Conservation (phyloP, 352 stramenopile species). For the Globisporangium viniferum region DNA sequence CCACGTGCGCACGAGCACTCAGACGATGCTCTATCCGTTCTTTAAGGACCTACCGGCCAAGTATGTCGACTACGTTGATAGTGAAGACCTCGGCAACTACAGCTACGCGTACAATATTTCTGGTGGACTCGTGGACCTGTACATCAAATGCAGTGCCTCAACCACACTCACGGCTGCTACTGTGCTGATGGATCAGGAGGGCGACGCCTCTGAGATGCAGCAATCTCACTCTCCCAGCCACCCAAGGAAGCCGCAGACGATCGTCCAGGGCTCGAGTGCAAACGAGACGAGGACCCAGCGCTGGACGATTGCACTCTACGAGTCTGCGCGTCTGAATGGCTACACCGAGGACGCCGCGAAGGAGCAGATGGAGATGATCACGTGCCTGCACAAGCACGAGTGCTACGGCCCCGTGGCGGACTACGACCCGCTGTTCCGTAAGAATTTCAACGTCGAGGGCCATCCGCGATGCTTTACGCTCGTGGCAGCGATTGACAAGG, state of each 20-base stretch:
- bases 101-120: constrained; percentile 51
- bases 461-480: constrained; percentile 47
- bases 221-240: too few species aligned
- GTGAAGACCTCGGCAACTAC: constrained; percentile 45
- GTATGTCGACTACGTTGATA: constrained; percentile 37
- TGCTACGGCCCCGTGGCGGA: constrained; percentile 33
- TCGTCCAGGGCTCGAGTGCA: too few species aligned
- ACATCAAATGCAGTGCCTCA: too few species aligned
- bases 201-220: constrained; percentile 26
- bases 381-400: constrained; percentile 49
- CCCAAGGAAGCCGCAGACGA: too few species aligned
- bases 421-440: constrained; percentile 35
- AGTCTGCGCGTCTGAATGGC: constrained; percentile 38
- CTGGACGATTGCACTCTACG: constrained; percentile 50
- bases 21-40: constrained; percentile 43
- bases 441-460: constrained; percentile 48
- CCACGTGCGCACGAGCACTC: too few species aligned
- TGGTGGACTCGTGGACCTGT: too few species aligned
- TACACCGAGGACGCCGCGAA: constrained; percentile 35
- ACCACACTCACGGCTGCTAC: too few species aligned
- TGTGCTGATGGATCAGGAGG: too few species aligned
- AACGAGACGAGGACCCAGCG: too few species aligned
- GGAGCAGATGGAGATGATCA: constrained; percentile 53
- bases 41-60: constrained; percentile 51
- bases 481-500: constrained; percentile 28